Base-by-base conservation (phyloP, 2,329 filamentous ascomycete genomes). In the Apiospora pterosperma region DNA sequence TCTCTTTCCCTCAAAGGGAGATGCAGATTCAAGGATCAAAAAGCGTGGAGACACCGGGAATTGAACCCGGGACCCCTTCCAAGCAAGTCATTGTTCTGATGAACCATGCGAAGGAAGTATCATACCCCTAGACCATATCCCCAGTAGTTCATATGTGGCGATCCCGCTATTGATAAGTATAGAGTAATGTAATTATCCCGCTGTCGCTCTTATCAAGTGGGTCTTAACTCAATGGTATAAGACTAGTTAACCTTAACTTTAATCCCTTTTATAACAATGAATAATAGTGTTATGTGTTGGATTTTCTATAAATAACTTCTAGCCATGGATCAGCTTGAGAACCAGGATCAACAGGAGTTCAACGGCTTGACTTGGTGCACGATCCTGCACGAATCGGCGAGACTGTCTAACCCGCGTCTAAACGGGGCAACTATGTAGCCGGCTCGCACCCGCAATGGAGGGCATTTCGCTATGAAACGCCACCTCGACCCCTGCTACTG, bases 61-160 rank as follows among this genome's bases (percentile, higher is more conserved):
- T 62, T 62, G 60, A 62, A 62, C 60, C 60, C 60, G 41, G 31
- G 60, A 62, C 60, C 60, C 41, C 41, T 44, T 48, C 31, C 39
- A 62, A 21, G 44, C 44, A 19, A 7, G 0, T n/a, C n/a, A n/a
- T n/a, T 31, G 16, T 21, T 48, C 38, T 2, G 3, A 7, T 31
- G 25, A 42, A 11, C 16, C 5, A 52, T 62, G 61, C 41, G 61
- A 62, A 62, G 42, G 38, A 52, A 44, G 42, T 42, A 62, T 62
- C 61, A 62, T 62, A 62, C 61, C 61, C 38, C 61, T 62, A 62
- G 61, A 62, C 61, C 61, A 62, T 34, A 36, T 42, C 38, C 61
- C 61, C 61, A 25, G 5, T 34, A 48, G 19, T n/a, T 39, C 21
- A 41, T 44, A 44, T n/a, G 2, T 14, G n/a, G 10, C 34, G n/a